Base-by-base conservation (phyloP, 2,329 filamentous ascomycete genomes). In the Fusarium nodosum region DNA sequence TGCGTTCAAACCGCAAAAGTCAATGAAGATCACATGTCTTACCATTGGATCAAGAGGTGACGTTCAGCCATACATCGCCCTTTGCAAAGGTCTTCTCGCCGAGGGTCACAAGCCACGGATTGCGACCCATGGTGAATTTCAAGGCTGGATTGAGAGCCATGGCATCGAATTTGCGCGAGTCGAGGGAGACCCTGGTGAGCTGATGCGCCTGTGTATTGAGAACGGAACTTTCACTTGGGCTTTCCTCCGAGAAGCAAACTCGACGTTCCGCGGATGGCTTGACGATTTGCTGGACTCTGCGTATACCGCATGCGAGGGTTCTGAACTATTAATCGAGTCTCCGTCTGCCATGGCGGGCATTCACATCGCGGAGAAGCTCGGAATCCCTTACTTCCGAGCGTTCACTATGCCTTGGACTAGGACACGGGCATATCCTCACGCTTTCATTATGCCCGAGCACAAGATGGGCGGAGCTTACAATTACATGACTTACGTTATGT, bases 401-500 rank as follows among this genome's bases (percentile, higher is more conserved):
- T 99, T 99, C 77, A 97, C 94, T 20, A 99, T 99, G 96, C 96
- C 96, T 0, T 99, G 96, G 96, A 97, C 96, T 1, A 90, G 94
- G 50, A 99, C 96, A 18, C 87, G 96, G 55, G 94, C 95, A 1
- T 99, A 99, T 74, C 96, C 96, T 4, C 96, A 99, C 79, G 96
- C 96, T 1, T 99, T 99, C 79, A 91, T 95, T 28, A 94, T 97
- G 66, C 92, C 94, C 2, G 93, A 97, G 66, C 90, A 93, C 79
- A 97, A 97, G 81, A 93, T 97, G 89, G 96, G 96, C 56, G 96
- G 96, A 26, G 91, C 91, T 0, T 98, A 97, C 83, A 99, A 99
- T 77, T 94, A 94, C 77, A 90, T 97, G 76, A 96, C 94, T 0
- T 99, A 99, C 73, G 90, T 97, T 66, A 92, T 97, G 86, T 97